These are phyloP conservation scores for Moelleriella libera DNA, from an alignment of 2,329 filamentous ascomycete genomes.

Conservation along the genomic window DNA sequence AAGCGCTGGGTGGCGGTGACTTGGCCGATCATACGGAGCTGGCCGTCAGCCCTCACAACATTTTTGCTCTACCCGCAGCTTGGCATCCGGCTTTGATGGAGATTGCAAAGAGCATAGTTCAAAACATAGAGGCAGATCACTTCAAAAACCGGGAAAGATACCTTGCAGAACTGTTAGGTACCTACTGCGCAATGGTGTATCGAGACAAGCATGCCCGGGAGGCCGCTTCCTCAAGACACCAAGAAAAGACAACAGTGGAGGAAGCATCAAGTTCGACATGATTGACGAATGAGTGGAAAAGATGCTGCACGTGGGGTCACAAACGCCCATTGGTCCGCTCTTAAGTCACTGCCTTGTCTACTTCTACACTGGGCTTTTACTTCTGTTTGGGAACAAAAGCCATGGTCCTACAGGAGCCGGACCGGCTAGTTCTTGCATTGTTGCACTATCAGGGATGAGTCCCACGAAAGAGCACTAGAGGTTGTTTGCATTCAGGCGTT, in stretches of 20 bases:
- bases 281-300: neutral
- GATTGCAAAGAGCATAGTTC: slow-evolving; percentile 5
- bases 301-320: neutral
- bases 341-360: no score
- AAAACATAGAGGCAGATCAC: slow-evolving; percentile 4
- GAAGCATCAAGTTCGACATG: neutral
- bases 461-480: no score
- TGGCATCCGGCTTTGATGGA: slow-evolving; percentile 6
- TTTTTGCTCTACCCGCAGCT: slow-evolving; percentile 6
- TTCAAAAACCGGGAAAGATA: slow-evolving; percentile 10
- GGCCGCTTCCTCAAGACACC: neutral
- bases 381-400: no score
- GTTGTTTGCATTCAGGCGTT: no score
- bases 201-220: neutral
- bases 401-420: no score
- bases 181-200: slow-evolving; percentile 5
- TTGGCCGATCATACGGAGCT: slow-evolving; percentile 1
- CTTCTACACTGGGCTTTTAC: no score
- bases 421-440: no score
- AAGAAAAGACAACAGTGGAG: neutral
- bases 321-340: neutral
- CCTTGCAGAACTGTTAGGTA: slow-evolving; percentile 10
- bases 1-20: slow-evolving; percentile 3
- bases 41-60: slow-evolving; percentile 2
- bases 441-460: no score